Base-by-base conservation (phyloP, 192 early-diverging fungal genomes). In the Ambispora gerdemannii region DNA sequence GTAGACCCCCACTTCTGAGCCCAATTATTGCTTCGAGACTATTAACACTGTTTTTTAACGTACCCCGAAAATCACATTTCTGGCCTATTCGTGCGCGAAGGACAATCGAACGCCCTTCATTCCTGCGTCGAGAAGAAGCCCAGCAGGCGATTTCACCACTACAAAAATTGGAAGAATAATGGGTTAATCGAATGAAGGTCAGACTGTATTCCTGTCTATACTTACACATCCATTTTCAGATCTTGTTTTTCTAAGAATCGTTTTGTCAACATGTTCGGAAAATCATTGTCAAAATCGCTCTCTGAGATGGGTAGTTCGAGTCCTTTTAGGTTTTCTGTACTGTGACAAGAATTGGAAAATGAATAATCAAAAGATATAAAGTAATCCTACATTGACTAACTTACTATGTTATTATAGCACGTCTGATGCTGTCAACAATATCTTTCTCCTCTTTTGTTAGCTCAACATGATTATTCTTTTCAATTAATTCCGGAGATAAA, bases 41-140 rank as follows among this genome's bases (percentile, higher is more conserved):
- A 31, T 72, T 65, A 24, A 56, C 20, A 58, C 61, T 72, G 3
- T 72, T 63, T 65, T 72, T 72, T 31, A 72, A 56, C 34, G 62
- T 65, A n/a, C 61, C 60, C 17, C 63, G n/a, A 53, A 72, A 72
- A 65, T 72, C 63, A 27, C 51, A 72, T 43, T 72, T 72, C 56
- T 72, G 71, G 3, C 71, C 30, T n/a, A 64, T 47, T 15, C 31
- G 49, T 20, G 62, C 63, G 30, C 63, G 8, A 19, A 72, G 50
- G 34, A 63, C 50, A 28, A 72, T 22, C 2, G 62, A 72, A 58
- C 28, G 50, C 13, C 71, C 71, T 72, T 72, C 51, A 58, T 72
- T 72, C 56, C 15, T 4, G 22, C 34, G 60, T 28, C 22, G 50
- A 28, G 61, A 60, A 20, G 63, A 72, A 4, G 50, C 50, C 34